A percentile compares a stretch with the other conserved stretches of the same genome.
phyloP scores from a whole-genome alignment of 208 protist species.

The Crithidia bombi region DNA sequence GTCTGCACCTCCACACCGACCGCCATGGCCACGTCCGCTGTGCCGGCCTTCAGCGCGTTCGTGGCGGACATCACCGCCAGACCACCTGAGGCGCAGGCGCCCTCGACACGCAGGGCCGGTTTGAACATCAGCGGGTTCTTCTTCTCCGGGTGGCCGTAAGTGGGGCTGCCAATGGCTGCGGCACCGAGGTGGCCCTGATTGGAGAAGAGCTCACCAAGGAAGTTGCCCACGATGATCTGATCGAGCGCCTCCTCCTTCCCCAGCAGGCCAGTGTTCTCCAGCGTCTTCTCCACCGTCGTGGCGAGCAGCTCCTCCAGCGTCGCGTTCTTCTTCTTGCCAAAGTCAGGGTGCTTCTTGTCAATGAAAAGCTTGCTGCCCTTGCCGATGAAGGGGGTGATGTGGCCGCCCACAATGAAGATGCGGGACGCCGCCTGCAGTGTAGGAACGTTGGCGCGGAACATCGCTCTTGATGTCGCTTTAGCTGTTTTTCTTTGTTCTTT shows the following conservation, averaged over 20 bases:
- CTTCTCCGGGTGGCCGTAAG: conserved; percentile 26
- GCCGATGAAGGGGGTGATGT: conserved; percentile 89
- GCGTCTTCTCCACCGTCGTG: conserved; percentile 58
- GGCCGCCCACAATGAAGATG: conserved; percentile 86
- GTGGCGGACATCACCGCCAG: conserved; percentile 67
- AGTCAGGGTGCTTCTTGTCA: conserved; percentile 91
- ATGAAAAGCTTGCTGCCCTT: conserved; percentile 92
- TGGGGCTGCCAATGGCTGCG: conserved; percentile 64
- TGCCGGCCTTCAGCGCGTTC: conserved; percentile 68
- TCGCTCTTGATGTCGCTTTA: background rate
- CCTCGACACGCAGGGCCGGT: conserved; percentile 86
- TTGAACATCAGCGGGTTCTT: conserved; percentile 69
- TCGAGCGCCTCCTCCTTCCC: conserved; percentile 78
- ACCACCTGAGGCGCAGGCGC: conserved; percentile 90
- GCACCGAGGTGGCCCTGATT: conserved; percentile 90
- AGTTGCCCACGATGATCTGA: conserved; percentile 85
- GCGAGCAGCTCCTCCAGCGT: conserved; percentile 79
- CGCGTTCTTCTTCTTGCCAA: conserved; percentile 89
- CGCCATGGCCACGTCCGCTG: conserved; percentile 69
- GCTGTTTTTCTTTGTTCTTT: background rate
- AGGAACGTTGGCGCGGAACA: conserved; percentile 37
- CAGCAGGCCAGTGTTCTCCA: conserved; percentile 45
- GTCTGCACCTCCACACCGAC: conserved; percentile 92
- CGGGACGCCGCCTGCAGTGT: conserved; percentile 38
- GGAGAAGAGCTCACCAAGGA: conserved; percentile 87